phyloP scores from a whole-genome alignment of 345 rosid species.

The Acer saccharum region DNA sequence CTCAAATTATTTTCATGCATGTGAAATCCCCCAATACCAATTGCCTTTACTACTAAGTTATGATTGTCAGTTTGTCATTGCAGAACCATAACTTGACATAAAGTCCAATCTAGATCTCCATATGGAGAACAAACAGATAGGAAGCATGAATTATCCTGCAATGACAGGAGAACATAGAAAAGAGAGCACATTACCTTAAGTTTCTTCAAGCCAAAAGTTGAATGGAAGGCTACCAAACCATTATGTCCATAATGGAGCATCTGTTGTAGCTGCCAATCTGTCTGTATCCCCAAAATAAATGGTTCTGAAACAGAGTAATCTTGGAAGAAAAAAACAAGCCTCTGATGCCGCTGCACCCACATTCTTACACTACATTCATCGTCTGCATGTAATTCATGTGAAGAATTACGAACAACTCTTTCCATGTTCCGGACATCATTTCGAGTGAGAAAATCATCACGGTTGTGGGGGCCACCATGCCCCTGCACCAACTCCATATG shows the following conservation, averaged over 20 bases:
- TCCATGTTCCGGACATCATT: constrained; percentile 62
- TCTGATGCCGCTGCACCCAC: constrained; percentile 56
- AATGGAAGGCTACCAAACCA: constrained; percentile 47
- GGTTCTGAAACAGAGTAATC: constrained; percentile 35
- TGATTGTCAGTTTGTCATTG: not conserved
- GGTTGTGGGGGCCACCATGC: constrained; percentile 59
- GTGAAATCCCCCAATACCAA: not conserved
- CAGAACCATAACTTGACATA: constrained; percentile 9
- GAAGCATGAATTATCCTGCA: not conserved
- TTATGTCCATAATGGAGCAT: constrained; percentile 49
- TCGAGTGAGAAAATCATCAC: constrained; percentile 58
- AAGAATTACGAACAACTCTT: constrained; percentile 45
- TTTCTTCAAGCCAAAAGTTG: constrained; percentile 53
- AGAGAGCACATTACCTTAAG: constrained; percentile 42
- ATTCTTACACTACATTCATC: constrained; percentile 45
- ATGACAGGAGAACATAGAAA: not conserved
- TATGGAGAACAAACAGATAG: not conserved
- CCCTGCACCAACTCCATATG: constrained; percentile 48
- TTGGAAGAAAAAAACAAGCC: constrained; percentile 53
- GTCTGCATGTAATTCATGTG: constrained; percentile 42
- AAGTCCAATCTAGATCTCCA: not conserved
- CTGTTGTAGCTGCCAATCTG: constrained; percentile 66
- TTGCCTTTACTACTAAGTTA: not conserved
- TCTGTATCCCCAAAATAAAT: constrained; percentile 53
- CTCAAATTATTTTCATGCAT: not conserved